Evolutionary conservation across 176 grass and related monocot genomes (phyloP).

Genomic region (Alloteropsis semialata): DNA sequence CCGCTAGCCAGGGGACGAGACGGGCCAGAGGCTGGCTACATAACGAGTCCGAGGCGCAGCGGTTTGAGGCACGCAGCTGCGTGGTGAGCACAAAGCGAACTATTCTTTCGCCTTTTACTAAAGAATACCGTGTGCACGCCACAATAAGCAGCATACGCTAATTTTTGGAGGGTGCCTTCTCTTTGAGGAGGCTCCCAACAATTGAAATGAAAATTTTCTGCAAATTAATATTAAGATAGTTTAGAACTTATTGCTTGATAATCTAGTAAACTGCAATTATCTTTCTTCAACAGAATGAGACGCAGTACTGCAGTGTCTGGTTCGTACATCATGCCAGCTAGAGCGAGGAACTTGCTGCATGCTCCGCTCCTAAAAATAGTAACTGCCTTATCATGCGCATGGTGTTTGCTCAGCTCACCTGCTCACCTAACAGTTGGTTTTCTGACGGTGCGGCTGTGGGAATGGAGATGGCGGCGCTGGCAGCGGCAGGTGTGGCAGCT

Average conservation of each 20-base stretch:
- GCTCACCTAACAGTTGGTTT: no score
- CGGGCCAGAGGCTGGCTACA: background rate
- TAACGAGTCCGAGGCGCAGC: fast-evolving
- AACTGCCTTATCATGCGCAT: no score
- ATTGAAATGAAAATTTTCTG: background rate
- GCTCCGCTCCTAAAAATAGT: no score
- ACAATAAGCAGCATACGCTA: conserved; percentile 35
- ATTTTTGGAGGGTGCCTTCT: conserved; percentile 38
- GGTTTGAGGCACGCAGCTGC: background rate
- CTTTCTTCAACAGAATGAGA: no score
- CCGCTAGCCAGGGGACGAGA: fast-evolving
- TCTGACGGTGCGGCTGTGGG: background rate
- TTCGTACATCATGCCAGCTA: no score
- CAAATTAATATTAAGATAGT: no score
- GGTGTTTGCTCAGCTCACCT: no score
- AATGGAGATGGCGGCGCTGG: background rate
- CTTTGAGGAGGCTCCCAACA: background rate
- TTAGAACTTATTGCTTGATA: no score
- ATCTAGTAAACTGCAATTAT: no score
- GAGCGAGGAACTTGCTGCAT: no score
- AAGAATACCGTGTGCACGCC: conserved; percentile 68
- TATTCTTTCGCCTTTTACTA: conserved; percentile 93
- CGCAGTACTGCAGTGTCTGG: no score
- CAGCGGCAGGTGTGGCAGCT: background rate
- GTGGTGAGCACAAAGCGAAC: conserved; percentile 63